Evolutionary conservation across 768 basidiomycete genomes (phyloP).

Genomic region (Trametes maxima): DNA sequence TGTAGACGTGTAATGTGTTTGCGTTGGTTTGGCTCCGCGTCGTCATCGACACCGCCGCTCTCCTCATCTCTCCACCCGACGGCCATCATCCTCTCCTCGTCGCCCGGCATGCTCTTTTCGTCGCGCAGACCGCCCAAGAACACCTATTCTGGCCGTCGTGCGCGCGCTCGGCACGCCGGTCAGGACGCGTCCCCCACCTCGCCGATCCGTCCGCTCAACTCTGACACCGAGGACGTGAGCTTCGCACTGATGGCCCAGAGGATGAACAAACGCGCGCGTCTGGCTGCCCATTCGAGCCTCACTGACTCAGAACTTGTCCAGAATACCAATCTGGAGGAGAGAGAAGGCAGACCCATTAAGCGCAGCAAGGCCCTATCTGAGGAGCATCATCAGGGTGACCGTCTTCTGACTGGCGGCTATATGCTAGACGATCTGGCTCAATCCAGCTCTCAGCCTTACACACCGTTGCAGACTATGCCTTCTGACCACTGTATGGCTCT

Average conservation of each 20-base stretch:
- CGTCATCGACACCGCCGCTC: conserved; percentile 23
- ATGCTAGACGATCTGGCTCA: conserved; percentile 13
- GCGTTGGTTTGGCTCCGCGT: conserved; percentile 21
- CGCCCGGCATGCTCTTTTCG: conserved; percentile 3
- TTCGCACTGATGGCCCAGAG: conserved; percentile 45
- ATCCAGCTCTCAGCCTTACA: conserved; percentile 1
- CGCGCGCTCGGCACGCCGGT: not conserved
- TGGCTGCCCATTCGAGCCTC: conserved; percentile 19
- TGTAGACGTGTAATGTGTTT: conserved; percentile 24
- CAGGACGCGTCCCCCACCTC: conserved; percentile 27
- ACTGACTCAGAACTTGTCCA: not conserved
- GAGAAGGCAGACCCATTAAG: conserved; percentile 36
- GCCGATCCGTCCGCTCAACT: conserved; percentile 29
- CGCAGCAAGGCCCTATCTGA: conserved; percentile 30
- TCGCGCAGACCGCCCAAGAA: conserved; percentile 21
- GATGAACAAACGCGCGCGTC: conserved; percentile 52
- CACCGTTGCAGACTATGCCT: conserved; percentile 20
- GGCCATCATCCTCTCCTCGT: conserved; percentile 5
- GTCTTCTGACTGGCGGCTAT: conserved; percentile 6
- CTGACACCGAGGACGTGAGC: conserved; percentile 37
- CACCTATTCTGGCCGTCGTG: conserved; percentile 30
- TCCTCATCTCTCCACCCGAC: conserved; percentile 15
- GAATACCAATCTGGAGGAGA: not conserved
- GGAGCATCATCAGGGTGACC: conserved; percentile 8
- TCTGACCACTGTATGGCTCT: conserved; percentile 21